Evolutionary conservation across 1,139 yeast species (phyloP).

Genomic region (Kurtzmaniella quercitrusa): DNA sequence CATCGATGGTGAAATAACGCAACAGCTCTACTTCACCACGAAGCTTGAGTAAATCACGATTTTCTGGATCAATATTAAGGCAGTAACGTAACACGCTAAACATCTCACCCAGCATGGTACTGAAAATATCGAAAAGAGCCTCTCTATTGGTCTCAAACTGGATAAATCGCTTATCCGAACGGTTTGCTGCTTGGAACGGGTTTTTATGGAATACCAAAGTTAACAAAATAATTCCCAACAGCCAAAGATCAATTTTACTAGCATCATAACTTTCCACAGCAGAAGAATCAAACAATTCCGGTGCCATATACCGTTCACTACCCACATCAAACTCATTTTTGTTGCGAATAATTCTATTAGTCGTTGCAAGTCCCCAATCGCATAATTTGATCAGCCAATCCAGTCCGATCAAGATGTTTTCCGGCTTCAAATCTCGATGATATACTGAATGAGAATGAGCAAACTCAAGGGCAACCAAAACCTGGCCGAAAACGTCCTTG

Average conservation of each 20-base stretch:
- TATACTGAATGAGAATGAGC: slow-evolving; percentile 72
- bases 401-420: slow-evolving; percentile 73
- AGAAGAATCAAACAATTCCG: slow-evolving; percentile 71
- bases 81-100: slow-evolving; percentile 77
- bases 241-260: slow-evolving; percentile 88
- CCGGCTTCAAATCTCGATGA: slow-evolving; percentile 90
- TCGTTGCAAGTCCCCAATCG: slow-evolving; percentile 91
- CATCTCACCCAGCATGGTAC: slow-evolving; percentile 82
- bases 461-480: slow-evolving; percentile 72
- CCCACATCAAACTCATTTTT: slow-evolving; percentile 81
- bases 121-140: slow-evolving; percentile 87
- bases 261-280: slow-evolving; percentile 66
- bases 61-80: slow-evolving; percentile 81
- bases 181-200: slow-evolving; percentile 83
- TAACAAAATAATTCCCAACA: slow-evolving; percentile 80
- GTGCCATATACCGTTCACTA: slow-evolving; percentile 95
- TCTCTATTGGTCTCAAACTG: slow-evolving; percentile 88
- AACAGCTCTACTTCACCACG: slow-evolving; percentile 57
- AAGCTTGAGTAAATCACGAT: slow-evolving; percentile 65
- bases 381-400: slow-evolving; percentile 81
- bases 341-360: slow-evolving; percentile 48
- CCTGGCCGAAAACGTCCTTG: slow-evolving; percentile 70
- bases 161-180: slow-evolving; percentile 78
- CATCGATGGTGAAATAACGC: slow-evolving; percentile 78
- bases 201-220: slow-evolving; percentile 87